phyloP scores from a whole-genome alignment of 2,329 filamentous ascomycete species.

The Colletotrichum destructivum region DNA sequence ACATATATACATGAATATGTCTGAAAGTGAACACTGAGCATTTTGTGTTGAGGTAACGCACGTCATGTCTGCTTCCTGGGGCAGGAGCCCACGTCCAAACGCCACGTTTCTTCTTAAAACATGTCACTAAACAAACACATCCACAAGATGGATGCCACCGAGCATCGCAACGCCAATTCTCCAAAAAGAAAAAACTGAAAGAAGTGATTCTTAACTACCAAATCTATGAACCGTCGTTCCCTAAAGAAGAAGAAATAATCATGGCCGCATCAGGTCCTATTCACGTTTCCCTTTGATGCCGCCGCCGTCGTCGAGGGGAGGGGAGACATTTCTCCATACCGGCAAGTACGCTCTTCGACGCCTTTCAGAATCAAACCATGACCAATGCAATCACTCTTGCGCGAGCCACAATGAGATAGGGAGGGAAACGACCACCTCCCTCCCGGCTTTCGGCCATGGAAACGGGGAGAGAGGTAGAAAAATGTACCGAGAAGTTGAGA shows the following conservation, averaged over 20 bases:
- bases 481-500: slow-evolving; percentile 35
- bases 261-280: slow-evolving; percentile 7
- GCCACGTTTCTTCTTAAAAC: not conserved
- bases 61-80: not conserved
- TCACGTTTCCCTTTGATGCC: slow-evolving; percentile 17
- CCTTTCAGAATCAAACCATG: slow-evolving; percentile 17
- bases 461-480: not conserved
- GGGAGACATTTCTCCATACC: slow-evolving; percentile 34
- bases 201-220: slow-evolving; percentile 18
- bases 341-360: slow-evolving; percentile 42
- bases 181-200: not conserved
- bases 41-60: fast-evolving
- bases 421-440: not conserved
- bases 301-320: not conserved
- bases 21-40: not conserved
- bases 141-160: not conserved
- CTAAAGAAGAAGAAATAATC: not conserved
- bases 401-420: not conserved
- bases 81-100: not conserved
- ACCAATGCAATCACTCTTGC: not conserved
- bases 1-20: too few relatives aligned
- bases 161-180: not conserved
- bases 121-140: not conserved
- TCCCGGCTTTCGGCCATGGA: not conserved
- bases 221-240: slow-evolving; percentile 11